These are phyloP conservation scores for Urochloa ruziziensis DNA, from an alignment of 176 grass and related monocot genomes.

Conservation along the genomic window DNA sequence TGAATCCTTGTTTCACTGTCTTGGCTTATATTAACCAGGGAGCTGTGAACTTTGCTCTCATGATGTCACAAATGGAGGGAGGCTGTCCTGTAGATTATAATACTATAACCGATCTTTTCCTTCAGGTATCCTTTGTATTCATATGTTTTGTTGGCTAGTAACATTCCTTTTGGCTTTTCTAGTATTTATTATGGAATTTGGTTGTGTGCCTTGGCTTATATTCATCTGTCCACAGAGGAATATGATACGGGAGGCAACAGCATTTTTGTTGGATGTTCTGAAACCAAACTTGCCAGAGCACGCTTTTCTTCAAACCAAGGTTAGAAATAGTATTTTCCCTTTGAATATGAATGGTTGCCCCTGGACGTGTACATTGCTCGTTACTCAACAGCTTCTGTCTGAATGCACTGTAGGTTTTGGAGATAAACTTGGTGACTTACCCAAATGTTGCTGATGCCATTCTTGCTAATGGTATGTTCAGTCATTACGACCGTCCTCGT, in stretches of 20 bases:
- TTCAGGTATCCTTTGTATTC: slow-evolving; percentile 61
- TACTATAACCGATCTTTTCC: slow-evolving; percentile 94
- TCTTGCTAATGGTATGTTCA: slow-evolving; percentile 98
- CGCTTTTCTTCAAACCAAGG: slow-evolving; percentile 96
- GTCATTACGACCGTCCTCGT: slow-evolving; percentile 96
- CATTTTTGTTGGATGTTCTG: slow-evolving; percentile 92
- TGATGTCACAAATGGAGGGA: slow-evolving; percentile 99
- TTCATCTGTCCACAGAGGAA: slow-evolving; percentile 57
- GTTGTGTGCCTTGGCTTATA: slow-evolving; percentile 7
- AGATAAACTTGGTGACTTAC: slow-evolving; percentile 96
- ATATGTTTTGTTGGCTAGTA: slow-evolving; percentile 26
- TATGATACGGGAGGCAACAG: slow-evolving; percentile 90
- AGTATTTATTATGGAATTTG: background rate
- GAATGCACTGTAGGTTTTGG: slow-evolving; percentile 71
- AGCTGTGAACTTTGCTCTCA: slow-evolving; percentile 96
- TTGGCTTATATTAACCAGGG: slow-evolving; percentile 46
- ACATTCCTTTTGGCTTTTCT: slow-evolving; percentile 1
- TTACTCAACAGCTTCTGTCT: slow-evolving; percentile 21
- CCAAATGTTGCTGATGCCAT: slow-evolving; percentile 99
- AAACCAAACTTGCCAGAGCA: slow-evolving; percentile 93
- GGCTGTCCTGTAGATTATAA: slow-evolving; percentile 93
- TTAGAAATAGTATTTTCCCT: slow-evolving; percentile 19
- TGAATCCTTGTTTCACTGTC: slow-evolving; percentile 7
- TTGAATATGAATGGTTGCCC: background rate
- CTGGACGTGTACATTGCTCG: background rate